A percentile compares a stretch with the other conserved stretches of the same genome.
Conservation (phyloP, 2,329 filamentous ascomycete genomes). For the Alternaria rosae region DNA sequence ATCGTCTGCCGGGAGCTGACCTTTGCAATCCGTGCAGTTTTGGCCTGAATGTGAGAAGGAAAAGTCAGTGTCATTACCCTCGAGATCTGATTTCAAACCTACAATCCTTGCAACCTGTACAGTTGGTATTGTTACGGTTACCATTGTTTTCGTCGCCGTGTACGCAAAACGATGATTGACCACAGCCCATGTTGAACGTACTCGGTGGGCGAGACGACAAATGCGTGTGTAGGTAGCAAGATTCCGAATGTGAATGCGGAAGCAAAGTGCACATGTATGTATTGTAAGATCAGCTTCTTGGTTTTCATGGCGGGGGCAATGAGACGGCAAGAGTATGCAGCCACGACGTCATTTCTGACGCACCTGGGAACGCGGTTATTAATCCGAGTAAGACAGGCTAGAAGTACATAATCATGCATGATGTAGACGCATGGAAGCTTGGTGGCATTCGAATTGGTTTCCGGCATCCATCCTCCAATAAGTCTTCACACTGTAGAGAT, state of each 20-base stretch:
- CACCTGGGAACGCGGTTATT: background rate
- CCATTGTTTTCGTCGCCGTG: background rate
- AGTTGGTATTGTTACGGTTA: constrained; percentile 11
- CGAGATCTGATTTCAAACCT: background rate
- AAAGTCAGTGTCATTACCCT: background rate
- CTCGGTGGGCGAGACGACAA: background rate
- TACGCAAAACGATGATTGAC: background rate
- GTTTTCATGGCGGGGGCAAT: background rate
- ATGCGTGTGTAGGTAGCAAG: background rate
- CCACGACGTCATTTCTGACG: constrained; percentile 5
- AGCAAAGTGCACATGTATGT: background rate
- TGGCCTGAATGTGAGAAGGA: background rate
- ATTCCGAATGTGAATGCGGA: background rate
- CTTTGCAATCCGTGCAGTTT: constrained; percentile 12
- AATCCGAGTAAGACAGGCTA: background rate
- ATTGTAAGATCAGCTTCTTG: background rate
- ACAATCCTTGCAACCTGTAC: constrained; percentile 12
- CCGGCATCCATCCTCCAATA: background rate
- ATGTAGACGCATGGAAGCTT: background rate
- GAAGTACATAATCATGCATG: background rate
- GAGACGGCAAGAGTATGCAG: background rate
- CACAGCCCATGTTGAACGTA: constrained; percentile 3
- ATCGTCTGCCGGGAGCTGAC: background rate
- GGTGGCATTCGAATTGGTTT: background rate
- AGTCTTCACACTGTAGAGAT: background rate